These are phyloP conservation scores for Prunella vulgaris DNA, from an alignment of 257 asterid species.

Conservation along the genomic window DNA sequence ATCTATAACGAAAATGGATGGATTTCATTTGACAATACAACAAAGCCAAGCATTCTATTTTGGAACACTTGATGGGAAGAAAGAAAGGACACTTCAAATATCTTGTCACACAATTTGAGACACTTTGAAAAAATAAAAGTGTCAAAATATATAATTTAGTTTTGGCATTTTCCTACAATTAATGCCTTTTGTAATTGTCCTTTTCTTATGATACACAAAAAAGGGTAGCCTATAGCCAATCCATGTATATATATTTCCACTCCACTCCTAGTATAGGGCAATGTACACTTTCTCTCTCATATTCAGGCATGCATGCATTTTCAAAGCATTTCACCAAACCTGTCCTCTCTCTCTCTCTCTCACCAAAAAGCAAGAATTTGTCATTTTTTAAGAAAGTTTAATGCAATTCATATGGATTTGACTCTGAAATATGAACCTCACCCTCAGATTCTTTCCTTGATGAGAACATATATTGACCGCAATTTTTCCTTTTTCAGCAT, in stretches of 20 bases:
- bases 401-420: not conserved
- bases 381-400: not conserved
- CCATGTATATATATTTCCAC: too few relatives aligned
- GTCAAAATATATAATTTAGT: not conserved
- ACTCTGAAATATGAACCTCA: not conserved
- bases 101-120: not conserved
- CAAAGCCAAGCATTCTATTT: not conserved
- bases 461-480: not conserved
- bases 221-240: too few relatives aligned
- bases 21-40: too few relatives aligned
- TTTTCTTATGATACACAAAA: not conserved
- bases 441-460: not conserved
- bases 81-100: not conserved
- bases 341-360: not conserved
- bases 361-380: not conserved
- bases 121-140: conserved; percentile 2
- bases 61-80: not conserved
- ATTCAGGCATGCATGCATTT: conserved; percentile 4
- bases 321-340: not conserved
- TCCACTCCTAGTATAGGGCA: conserved; percentile 6
- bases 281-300: not conserved
- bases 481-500: conserved; percentile 19
- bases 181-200: not conserved
- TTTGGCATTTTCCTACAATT: not conserved
- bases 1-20: too few relatives aligned